Percentiles rank a stretch among this genome's conserved stretches.
Evolutionary conservation across 768 basidiomycete species (phyloP).

Genomic region (Candolleomyces aberdarensis): DNA sequence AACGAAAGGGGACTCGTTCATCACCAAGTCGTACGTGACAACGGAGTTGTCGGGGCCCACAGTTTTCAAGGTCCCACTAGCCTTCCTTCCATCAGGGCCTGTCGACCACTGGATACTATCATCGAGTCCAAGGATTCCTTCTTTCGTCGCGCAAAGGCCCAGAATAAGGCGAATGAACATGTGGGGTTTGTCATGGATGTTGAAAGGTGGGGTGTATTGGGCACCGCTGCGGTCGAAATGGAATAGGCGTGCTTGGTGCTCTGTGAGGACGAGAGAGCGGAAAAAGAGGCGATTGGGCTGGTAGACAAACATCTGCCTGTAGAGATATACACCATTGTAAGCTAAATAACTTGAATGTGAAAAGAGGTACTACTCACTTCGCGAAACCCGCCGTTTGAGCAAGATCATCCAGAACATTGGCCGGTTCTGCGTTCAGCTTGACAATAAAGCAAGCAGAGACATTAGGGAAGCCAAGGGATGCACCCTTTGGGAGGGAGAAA

Average conservation of each 20-base stretch:
- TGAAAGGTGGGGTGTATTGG: background rate
- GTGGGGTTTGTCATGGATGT: background rate
- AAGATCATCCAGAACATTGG: too few species aligned
- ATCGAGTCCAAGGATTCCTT: background rate
- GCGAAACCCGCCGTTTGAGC: background rate
- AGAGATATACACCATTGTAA: too few species aligned
- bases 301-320: background rate
- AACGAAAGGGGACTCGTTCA: background rate
- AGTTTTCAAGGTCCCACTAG: too few species aligned
- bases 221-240: background rate
- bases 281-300: constrained; percentile 1
- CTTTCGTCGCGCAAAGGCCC: background rate
- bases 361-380: background rate
- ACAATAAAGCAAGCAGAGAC: background rate
- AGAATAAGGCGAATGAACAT: background rate
- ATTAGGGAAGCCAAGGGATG: background rate
- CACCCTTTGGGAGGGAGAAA: background rate
- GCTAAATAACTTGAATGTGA: too few species aligned
- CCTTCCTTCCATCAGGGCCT: too few species aligned
- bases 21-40: background rate
- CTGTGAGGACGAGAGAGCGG: background rate
- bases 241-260: background rate
- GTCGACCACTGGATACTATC: background rate
- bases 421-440: background rate
- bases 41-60: too few species aligned